Evolutionary conservation across 306 rosid genomes (phyloP).

Genomic region (Trifolium pratense): DNA sequence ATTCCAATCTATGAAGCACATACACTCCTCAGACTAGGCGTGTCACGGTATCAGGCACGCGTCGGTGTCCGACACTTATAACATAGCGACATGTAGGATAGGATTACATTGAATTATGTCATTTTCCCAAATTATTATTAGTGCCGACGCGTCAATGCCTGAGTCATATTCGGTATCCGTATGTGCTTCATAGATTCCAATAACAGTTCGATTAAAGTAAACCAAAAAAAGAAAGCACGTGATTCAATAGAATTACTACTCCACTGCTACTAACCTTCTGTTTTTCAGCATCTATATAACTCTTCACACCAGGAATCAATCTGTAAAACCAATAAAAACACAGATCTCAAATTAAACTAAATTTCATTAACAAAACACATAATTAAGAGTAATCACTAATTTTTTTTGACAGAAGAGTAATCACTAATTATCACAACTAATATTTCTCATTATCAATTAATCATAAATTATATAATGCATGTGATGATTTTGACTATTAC

Average conservation of each 20-base stretch:
- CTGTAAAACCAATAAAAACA: constrained; percentile 37
- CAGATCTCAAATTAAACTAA: constrained; percentile 28
- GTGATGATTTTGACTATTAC: constrained; percentile 24
- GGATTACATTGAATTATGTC: too few relatives aligned
- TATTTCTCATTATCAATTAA: neutral
- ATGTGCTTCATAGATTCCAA: too few relatives aligned
- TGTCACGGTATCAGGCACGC: too few relatives aligned
- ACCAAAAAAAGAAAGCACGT: neutral
- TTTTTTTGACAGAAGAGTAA: too few relatives aligned
- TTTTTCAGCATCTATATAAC: constrained; percentile 50
- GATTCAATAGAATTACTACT: neutral
- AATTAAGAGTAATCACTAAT: neutral
- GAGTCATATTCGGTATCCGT: too few relatives aligned
- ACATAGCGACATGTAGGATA: too few relatives aligned
- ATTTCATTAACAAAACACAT: neutral
- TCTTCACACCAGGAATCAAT: constrained; percentile 54
- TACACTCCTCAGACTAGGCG: too few relatives aligned
- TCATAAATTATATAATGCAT: neutral
- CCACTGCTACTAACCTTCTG: constrained; percentile 44
- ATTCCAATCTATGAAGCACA: neutral
- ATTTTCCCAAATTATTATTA: too few relatives aligned
- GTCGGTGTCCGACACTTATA: too few relatives aligned
- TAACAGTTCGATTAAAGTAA: neutral
- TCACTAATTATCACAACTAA: neutral
- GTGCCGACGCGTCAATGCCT: too few relatives aligned